Conservation (phyloP, 495 filamentous ascomycete genomes). For the Astrothelium subdiscretum region DNA sequence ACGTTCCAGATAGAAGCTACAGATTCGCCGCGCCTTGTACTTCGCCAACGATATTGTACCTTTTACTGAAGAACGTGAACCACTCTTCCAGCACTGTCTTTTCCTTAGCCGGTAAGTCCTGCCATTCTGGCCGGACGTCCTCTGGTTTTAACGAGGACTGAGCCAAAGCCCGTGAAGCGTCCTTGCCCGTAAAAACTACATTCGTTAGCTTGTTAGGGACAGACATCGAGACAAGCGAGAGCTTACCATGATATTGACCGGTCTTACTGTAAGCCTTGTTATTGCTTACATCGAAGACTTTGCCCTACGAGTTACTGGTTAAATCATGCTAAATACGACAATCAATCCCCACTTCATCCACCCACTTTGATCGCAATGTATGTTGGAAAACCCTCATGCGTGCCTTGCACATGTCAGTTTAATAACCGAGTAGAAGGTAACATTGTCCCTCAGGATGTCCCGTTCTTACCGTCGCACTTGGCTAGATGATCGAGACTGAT, state of each 20-base stretch:
- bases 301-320: slow-evolving; percentile 41
- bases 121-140: slow-evolving; percentile 75
- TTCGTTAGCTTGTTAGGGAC: background rate
- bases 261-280: slow-evolving; percentile 77
- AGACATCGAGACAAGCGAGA: background rate
- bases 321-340: background rate
- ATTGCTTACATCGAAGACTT: slow-evolving; percentile 82
- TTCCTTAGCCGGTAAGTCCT: slow-evolving; percentile 75
- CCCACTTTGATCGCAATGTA: slow-evolving; percentile 81
- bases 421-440: background rate
- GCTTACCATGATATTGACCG: slow-evolving; percentile 72
- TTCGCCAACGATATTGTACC: slow-evolving; percentile 85
- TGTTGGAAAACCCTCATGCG: slow-evolving; percentile 55
- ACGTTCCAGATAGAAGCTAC: background rate
- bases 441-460: background rate
- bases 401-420: slow-evolving; percentile 28
- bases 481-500: slow-evolving; percentile 65
- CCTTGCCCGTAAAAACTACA: slow-evolving; percentile 87
- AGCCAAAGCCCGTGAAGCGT: slow-evolving; percentile 80
- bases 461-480: slow-evolving; percentile 63
- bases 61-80: slow-evolving; percentile 89
- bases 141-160: slow-evolving; percentile 76
- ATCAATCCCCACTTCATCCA: background rate
- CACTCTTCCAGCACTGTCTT: slow-evolving; percentile 79
- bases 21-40: slow-evolving; percentile 48